Evolutionary conservation across 495 filamentous ascomycete species (phyloP), one percentile per base, ranked within the genome.

Genomic region (Emericellopsis terricola): DNA sequence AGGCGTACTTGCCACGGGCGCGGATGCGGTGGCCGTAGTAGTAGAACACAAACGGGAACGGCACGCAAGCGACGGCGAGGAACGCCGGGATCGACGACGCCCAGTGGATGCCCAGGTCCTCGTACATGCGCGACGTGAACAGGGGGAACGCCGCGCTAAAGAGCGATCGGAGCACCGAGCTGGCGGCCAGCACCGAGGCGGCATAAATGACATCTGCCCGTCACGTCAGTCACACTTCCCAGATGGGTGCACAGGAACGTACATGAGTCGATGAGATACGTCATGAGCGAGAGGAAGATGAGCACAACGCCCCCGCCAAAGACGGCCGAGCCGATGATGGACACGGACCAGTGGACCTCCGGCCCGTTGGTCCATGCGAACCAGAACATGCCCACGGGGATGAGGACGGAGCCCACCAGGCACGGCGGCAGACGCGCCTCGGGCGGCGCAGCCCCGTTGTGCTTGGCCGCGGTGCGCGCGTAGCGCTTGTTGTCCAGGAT

Each of bases 71-170:
- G 11, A 87, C 54, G 3, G 78, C 71, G 5, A 89, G 55, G 57
- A 87, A 86, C 1, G 78, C 82, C 1, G 80, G 79, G 31, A 91
- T 64, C 1, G 68, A 70, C 13, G 69, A 76, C 3, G 79, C 82
- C 82, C 81, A 86, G 59, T 86, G 78, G 39, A 78, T 73, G 38
- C 81, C 81, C 1, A 92, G 66, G 46, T 72, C 60, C 4, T 59
- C 21, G 50, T 81, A 89, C 76, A 89, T 80, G 37, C 77, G 43
- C 0, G 65, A 69, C 3, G 81, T 87, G 61, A 92, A 89, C 0
- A 92, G 61, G 2, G 82, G 83, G 59, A 92, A 89, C 0, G 68
- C 76, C n/a, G 80, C 76, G 44, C 83, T 82, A 48, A 87, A 84
- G 13, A 62, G 41, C 1, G 57, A 62, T 16, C 64, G 56, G 27